Percentiles rank a stretch among this genome's conserved stretches.
These are phyloP conservation scores for Hypsizygus ulmarius DNA, from an alignment of 1,284 basidiomycete species.

Conservation along the genomic window DNA sequence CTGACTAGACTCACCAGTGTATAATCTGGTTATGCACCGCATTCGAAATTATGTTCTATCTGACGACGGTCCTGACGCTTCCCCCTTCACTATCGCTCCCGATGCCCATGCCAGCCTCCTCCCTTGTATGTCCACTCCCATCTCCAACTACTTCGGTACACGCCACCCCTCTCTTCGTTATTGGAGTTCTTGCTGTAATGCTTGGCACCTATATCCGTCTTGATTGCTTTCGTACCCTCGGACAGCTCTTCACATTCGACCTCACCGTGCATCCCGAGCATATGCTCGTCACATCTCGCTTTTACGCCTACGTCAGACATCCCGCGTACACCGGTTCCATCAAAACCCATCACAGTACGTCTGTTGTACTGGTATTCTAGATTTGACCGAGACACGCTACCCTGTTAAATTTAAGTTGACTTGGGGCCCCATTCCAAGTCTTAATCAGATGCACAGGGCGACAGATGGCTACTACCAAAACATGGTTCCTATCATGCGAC, in stretches of 20 bases:
- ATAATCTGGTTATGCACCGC: conserved; percentile 49
- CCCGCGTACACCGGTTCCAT: conserved; percentile 50
- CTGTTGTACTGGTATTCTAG: no score
- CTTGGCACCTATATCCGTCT: conserved; percentile 48
- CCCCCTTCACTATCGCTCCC: conserved; percentile 26
- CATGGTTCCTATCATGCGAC: no score
- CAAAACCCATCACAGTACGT: no score
- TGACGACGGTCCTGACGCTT: conserved; percentile 33
- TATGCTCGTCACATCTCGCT: conserved; percentile 51
- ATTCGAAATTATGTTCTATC: conserved; percentile 48
- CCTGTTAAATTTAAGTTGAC: no score
- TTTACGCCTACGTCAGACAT: conserved; percentile 54
- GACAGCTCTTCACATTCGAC: conserved; percentile 61
- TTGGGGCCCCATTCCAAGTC: no score
- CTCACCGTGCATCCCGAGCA: conserved; percentile 57
- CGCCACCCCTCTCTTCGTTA: conserved; percentile 45
- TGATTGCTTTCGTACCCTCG: conserved; percentile 44
- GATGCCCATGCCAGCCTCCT: conserved; percentile 24
- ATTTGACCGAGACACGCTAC: no score
- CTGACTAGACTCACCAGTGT: conserved; percentile 47
- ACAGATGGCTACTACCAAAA: no score
- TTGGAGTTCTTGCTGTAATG: conserved; percentile 47
- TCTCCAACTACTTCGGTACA: conserved; percentile 34
- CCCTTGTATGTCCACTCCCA: conserved; percentile 32
- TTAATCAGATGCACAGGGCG: no score